Conservation (phyloP, 352 stramenopile genomes). For the Pythium pyrilobum region DNA sequence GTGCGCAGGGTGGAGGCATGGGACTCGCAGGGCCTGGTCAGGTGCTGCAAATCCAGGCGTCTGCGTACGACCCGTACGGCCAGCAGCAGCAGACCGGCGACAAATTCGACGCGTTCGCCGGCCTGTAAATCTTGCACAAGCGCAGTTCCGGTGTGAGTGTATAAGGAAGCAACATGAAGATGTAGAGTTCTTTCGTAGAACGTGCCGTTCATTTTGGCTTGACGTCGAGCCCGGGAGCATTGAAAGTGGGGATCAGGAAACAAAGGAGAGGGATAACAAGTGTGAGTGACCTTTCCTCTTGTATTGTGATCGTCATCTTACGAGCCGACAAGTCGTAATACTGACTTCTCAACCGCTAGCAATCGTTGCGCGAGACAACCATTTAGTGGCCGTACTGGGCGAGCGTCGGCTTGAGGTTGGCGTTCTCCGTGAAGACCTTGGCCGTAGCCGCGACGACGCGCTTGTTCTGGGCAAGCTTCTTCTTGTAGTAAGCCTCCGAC, state of each 20-base stretch:
- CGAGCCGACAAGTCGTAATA: neutral
- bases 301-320: slow-evolving; percentile 19
- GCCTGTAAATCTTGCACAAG: no score
- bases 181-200: slow-evolving; percentile 6
- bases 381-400: slow-evolving; percentile 74
- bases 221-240: no score
- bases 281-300: slow-evolving; percentile 31
- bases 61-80: slow-evolving; percentile 41
- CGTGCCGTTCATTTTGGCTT: no score
- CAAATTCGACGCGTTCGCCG: slow-evolving; percentile 79
- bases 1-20: slow-evolving; percentile 19
- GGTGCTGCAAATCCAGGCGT: slow-evolving; percentile 69
- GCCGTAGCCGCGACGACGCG: slow-evolving; percentile 76
- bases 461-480: slow-evolving; percentile 94
- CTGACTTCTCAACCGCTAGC: slow-evolving; percentile 12
- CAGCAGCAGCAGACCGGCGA: slow-evolving; percentile 44
- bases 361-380: slow-evolving; percentile 2
- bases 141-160: no score
- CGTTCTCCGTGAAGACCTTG: slow-evolving; percentile 87
- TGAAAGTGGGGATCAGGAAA: neutral
- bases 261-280: neutral
- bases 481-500: slow-evolving; percentile 97
- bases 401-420: slow-evolving; percentile 82
- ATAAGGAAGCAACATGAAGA: neutral
- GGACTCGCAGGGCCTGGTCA: slow-evolving; percentile 49